Base-by-base conservation (phyloP, 2,329 filamentous ascomycete species). In the Capronia epimyces region DNA sequence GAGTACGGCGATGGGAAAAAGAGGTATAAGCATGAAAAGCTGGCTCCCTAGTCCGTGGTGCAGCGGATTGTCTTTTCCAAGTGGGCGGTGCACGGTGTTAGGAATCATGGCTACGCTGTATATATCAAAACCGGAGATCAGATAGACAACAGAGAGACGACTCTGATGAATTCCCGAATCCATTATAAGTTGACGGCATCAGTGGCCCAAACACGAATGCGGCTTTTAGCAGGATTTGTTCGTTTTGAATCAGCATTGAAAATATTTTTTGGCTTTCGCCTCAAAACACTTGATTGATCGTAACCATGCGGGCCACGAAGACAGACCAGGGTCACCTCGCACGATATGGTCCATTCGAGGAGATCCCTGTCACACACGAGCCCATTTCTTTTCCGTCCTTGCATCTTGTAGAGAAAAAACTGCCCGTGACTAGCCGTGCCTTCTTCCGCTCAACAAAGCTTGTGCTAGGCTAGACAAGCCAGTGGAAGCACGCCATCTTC, bases 1-100 rank as follows among this genome's bases (percentile, higher is more conserved):
- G 82, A 81, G 48, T 97, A 96, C 66, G 66, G 65, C 34, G 70
- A 69, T 16, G 78, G 76, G 1, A 76, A 75, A 15, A 78, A 70
- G 66, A 66, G 64, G 55, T 84, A 75, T 69, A 80, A 77, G 66
- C 81, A 84, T 67, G 66, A 76, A 62, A 71, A 63, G 43, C 59
- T 83, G 56, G 63, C 70, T 57, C 31, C 34, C 20, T 37, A 15
- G 20, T 20, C n/a, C 20, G 34, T 8, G 3, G 3, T 12, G 7
- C 3, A 3, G 29, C 7, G 29, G n/a, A 9, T 7, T 3, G 7
- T n/a, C 29, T 37, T 18, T 18, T 37, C n/a, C 21, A 16, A 18
- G n/a, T 21, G 34, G 18, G 6, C 36, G 10, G 21, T 43, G 10
- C 3, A 27, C 10, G 24, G 10, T 27, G 24, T 10, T 27, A 9